Base-by-base conservation (phyloP, 148 eudicot species). In the Cornus controversa region DNA sequence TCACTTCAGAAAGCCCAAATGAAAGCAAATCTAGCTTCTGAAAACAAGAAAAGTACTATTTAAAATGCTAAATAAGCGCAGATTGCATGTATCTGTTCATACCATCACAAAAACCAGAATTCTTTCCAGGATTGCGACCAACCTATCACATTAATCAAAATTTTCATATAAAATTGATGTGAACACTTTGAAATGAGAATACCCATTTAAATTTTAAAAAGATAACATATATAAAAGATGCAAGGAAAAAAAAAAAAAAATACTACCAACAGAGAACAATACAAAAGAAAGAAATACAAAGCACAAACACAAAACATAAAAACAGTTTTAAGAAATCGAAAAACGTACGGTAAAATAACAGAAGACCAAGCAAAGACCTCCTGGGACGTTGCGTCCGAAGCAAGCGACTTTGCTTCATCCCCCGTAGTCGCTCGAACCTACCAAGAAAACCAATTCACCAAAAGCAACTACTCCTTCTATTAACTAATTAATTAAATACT, bases 291-390 rank as follows among this genome's bases (percentile, higher is more conserved):
- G n/a, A n/a, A n/a, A 29, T 27, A 40, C 14, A 0, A 5, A 6
- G 42, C 4, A 40, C 7, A 13, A 40, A 76, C 8, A 24, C 13
- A 2, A 6, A 13, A 13, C 0, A 75, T 28, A 47, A 62, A 40
- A 22, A 73, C 36, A 23, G 13, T 50, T 50, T 76, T 24, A n/a
- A 11, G 31, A 36, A 64, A 76, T 34, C n/a, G 62, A 34, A 66
- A 23, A 14, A 80, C 96, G 26, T 81, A 93, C 96, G 99, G 97
- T 5, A 95, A 74, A 75, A 95, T 89, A 42, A 91, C 96, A 81
- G 97, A 95, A 79, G 93, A 75, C 98, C 97, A 93, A 77, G 90
- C 25, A 68, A 93, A 95, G 57, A 36, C 90, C 70, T 93, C 97
- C 65, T 79, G 80, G 67, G 79, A 34, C 64, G 84, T 36, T 13